Conservation (phyloP, 352 stramenopile genomes). For the Phytophthora podocarpi region DNA sequence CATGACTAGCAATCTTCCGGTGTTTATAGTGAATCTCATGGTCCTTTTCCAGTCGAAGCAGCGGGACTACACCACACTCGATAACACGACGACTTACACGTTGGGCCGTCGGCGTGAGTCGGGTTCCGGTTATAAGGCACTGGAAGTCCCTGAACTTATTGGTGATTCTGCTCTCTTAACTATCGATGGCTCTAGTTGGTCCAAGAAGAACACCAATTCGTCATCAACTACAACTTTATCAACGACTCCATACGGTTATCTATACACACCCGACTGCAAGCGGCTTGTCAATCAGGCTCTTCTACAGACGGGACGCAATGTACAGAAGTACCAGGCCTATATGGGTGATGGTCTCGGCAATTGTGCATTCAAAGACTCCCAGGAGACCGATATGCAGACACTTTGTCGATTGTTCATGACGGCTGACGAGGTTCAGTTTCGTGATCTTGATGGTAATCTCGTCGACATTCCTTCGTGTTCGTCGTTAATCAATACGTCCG, state of each 20-base stretch:
- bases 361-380: conserved; percentile 43
- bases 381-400: conserved; percentile 42
- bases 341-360: conserved; percentile 42
- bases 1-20: conserved; percentile 22
- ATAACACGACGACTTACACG: conserved; percentile 44
- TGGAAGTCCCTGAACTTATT: conserved; percentile 30
- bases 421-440: conserved; percentile 35
- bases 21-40: conserved; percentile 45
- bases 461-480: conserved; percentile 21
- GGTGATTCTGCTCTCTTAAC: conserved; percentile 19
- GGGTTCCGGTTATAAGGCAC: conserved; percentile 15
- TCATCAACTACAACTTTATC: background rate
- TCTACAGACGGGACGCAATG: conserved; percentile 39
- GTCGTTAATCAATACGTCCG: conserved; percentile 9
- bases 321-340: conserved; percentile 52
- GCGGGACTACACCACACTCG: conserved; percentile 43
- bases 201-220: conserved; percentile 18
- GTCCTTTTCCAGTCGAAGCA: conserved; percentile 41
- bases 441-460: conserved; percentile 23
- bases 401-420: conserved; percentile 44
- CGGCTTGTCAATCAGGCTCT: conserved; percentile 33
- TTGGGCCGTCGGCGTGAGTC: conserved; percentile 30
- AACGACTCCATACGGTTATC: conserved; percentile 40
- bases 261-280: conserved; percentile 44
- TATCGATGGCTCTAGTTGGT: conserved; percentile 31